Conservation (phyloP, 768 basidiomycete genomes). For the Amanita subjunquillea region DNA sequence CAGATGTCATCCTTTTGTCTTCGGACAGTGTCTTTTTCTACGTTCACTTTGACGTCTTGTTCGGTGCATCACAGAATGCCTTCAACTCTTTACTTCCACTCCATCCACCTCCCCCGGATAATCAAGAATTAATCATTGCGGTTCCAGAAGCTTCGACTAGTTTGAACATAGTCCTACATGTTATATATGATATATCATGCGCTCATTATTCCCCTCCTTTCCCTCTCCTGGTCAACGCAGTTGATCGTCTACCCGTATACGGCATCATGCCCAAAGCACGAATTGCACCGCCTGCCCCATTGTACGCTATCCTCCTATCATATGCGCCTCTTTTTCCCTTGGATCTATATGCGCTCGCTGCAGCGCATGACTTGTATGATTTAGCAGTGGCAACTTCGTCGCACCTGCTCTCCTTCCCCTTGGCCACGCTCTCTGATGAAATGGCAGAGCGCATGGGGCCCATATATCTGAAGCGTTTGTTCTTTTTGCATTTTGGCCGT, state of each 20-base stretch:
- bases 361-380: slow-evolving; percentile 54
- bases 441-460: slow-evolving; percentile 63
- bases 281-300: slow-evolving; percentile 41
- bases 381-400: slow-evolving; percentile 70
- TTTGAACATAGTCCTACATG: slow-evolving; percentile 66
- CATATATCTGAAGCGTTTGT: slow-evolving; percentile 68
- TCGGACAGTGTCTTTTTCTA: slow-evolving; percentile 81
- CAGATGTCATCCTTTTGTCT: slow-evolving; percentile 59
- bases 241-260: slow-evolving; percentile 47
- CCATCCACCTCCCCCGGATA: slow-evolving; percentile 23
- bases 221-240: slow-evolving; percentile 42
- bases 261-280: slow-evolving; percentile 43
- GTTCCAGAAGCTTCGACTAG: slow-evolving; percentile 50
- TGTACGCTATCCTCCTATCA: slow-evolving; percentile 52
- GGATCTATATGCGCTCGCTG: slow-evolving; percentile 64
- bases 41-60: slow-evolving; percentile 51
- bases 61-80: slow-evolving; percentile 49
- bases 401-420: slow-evolving; percentile 62
- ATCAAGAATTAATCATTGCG: slow-evolving; percentile 40
- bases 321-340: slow-evolving; percentile 61
- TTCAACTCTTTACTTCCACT: slow-evolving; percentile 52
- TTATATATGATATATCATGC: slow-evolving; percentile 63
- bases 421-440: slow-evolving; percentile 61
- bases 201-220: slow-evolving; percentile 66
- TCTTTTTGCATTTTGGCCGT: slow-evolving; percentile 78